Evolutionary conservation across 345 rosid species (phyloP), one percentile per base, ranked within the genome.

Genomic region (Punica granatum): DNA sequence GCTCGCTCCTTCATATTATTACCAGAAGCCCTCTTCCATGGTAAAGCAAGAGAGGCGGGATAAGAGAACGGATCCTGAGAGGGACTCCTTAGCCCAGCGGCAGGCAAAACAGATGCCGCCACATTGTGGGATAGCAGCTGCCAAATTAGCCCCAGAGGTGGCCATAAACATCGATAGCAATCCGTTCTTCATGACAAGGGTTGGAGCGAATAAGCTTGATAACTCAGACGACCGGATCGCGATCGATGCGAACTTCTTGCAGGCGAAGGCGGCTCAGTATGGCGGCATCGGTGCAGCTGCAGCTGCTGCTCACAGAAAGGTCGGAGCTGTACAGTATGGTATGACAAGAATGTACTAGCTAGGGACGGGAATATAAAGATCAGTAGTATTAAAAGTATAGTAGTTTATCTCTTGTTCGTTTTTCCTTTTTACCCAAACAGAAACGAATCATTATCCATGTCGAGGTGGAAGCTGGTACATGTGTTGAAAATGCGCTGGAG

Each of bases 161-260:
- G 88, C 92, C 44, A 85, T 92, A 78, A 78, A 86, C 69, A 92
- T 90, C 3, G 93, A 92, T 70, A 69, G 80, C 71, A 88, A 90
- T 78, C 96, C 96, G 0, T 87, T 85, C 74, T 85, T 88, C 67
- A 83, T 83, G 92, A 80, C 90, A 8, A 73, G 88, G 72, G 82
- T 72, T 1, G 90, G 90, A 74, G 83, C 77, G 66, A 79, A 70
- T 68, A 84, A 83, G 75, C 81, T 67, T 33, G 97, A 90, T 46
- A 78, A 75, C 66, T 67, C 70, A 6, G 85, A 83, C 4, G 90
- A 86, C 48, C 75, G 86, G 63, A 76, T 84, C n/a, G 62, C 80
- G 26, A 81, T 88, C 0, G 90, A 90, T 6, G 69, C 97, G 15
- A 83, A 81, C 74, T 79, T 82, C 74, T 70, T 86, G 75, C 97